These are phyloP conservation scores for Oryza officinalis DNA, from an alignment of 176 grass and related monocot species.

Conservation along the genomic window DNA sequence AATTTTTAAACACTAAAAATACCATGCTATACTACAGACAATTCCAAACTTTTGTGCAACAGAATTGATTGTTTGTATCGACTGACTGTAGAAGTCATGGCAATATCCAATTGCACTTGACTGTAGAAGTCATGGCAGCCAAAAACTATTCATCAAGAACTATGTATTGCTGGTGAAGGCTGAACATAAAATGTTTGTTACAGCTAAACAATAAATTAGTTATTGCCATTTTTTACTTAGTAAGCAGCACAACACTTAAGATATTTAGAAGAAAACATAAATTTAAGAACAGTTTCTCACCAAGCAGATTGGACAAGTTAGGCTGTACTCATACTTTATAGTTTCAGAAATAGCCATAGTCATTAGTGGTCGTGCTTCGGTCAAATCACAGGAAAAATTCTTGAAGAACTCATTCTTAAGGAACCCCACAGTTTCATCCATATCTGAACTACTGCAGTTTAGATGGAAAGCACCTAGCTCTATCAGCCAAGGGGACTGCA, in stretches of 20 bases:
- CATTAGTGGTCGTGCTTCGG: constrained; percentile 49
- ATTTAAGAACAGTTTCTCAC: constrained; percentile 50
- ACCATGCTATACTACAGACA: neutral
- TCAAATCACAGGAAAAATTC: constrained; percentile 67
- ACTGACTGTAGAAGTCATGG: neutral
- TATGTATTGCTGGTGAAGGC: neutral
- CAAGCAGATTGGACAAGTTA: constrained; percentile 71
- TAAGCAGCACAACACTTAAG: neutral
- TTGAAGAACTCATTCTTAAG: constrained; percentile 55
- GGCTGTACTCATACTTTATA: constrained; percentile 61
- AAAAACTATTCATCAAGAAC: neutral
- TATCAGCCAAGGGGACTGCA: constrained; percentile 84
- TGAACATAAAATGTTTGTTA: neutral
- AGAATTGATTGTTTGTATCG: neutral
- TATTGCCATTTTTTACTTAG: neutral
- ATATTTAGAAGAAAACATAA: constrained; percentile 9
- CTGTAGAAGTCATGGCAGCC: neutral
- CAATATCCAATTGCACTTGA: neutral
- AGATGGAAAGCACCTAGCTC: constrained; percentile 76
- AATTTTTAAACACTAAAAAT: neutral
- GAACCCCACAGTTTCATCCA: constrained; percentile 47
- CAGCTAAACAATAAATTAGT: neutral
- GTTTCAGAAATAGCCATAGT: constrained; percentile 59
- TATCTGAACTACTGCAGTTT: constrained; percentile 48
- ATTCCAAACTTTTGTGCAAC: neutral